Percentiles rank a stretch among this genome's conserved stretches.
Conservation (phyloP, 768 basidiomycete species). For the Fomitopsis serialis region DNA sequence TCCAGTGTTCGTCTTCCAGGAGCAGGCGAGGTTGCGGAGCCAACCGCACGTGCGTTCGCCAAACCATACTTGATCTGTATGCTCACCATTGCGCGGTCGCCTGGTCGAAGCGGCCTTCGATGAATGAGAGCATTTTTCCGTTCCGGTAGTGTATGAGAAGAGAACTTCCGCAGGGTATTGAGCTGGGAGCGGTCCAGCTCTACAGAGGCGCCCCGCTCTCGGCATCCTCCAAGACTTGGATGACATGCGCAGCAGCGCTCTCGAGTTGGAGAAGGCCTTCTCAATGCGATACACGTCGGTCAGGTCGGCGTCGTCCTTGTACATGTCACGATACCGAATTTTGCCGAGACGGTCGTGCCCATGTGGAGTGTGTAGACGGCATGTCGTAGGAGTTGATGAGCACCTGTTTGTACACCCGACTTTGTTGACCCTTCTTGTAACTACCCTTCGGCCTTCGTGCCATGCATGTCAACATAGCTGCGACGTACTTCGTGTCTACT, state of each 20-base stretch:
- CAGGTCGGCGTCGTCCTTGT: background rate
- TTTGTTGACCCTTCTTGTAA: background rate
- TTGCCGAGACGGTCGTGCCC: background rate
- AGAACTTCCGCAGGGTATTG: conserved; percentile 6
- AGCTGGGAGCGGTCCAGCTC: background rate
- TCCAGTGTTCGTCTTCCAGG: conserved; percentile 2
- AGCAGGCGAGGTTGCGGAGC: background rate
- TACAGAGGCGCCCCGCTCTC: background rate
- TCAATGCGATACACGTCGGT: conserved; percentile 4
- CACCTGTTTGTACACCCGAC: background rate
- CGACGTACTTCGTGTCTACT: no score
- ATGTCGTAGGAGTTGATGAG: conserved; percentile 4
- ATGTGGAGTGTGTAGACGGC: background rate
- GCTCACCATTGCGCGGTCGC: background rate
- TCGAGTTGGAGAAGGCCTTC: conserved; percentile 5
- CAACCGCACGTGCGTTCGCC: conserved; percentile 2
- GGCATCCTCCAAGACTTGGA: background rate
- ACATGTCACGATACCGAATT: conserved; percentile 3
- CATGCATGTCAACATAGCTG: no score
- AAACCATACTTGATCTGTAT: background rate
- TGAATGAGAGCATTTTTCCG: background rate
- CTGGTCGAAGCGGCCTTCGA: background rate
- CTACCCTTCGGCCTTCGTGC: no score
- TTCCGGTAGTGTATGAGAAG: conserved; percentile 4
- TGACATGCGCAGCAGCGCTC: background rate